Evolutionary conservation across 495 filamentous ascomycete genomes (phyloP).

Genomic region (Penicillium coprophilum): DNA sequence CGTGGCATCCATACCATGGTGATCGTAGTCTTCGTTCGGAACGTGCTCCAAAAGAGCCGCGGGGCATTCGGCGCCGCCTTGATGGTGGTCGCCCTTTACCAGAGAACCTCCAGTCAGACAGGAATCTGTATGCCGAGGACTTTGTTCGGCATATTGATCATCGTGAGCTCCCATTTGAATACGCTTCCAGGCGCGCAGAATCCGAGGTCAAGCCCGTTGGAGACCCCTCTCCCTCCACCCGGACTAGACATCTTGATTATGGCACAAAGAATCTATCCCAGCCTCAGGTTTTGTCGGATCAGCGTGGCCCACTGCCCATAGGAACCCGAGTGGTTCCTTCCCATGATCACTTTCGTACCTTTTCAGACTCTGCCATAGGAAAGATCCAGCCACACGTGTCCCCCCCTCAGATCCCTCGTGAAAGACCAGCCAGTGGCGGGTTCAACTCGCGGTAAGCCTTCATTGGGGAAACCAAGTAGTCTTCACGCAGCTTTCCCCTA

Average conservation of each 20-base stretch:
- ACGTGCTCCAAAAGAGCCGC: constrained; percentile 10
- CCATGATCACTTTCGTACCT: constrained; percentile 16
- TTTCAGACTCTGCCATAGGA: constrained; percentile 9
- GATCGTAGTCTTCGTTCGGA: constrained; percentile 23
- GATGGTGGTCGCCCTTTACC: constrained; percentile 19
- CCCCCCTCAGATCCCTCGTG: constrained; percentile 10
- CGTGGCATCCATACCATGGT: constrained; percentile 21
- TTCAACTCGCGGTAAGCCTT: constrained; percentile 26
- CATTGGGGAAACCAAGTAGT: constrained; percentile 1
- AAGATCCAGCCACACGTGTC: constrained; percentile 13
- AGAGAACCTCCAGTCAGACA: constrained; percentile 19
- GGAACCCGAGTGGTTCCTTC: constrained; percentile 16
- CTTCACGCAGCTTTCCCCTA: constrained; percentile 3
- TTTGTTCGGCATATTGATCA: constrained; percentile 41
- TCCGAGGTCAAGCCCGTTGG: constrained; percentile 16
- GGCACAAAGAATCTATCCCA: constrained; percentile 18
- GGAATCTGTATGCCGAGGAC: constrained; percentile 38
- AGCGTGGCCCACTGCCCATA: constrained; percentile 14
- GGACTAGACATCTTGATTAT: constrained; percentile 17
- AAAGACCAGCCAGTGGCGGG: constrained; percentile 23
- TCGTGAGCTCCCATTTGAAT: constrained; percentile 29
- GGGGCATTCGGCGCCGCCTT: constrained; percentile 16
- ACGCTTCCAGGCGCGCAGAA: constrained; percentile 19
- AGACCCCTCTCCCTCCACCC: constrained; percentile 19
- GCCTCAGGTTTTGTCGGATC: constrained; percentile 12